A percentile compares a stretch with the other conserved stretches of the same genome.
Conservation (phyloP, 129 eudicot genomes). For the Escallonia herrerae region DNA sequence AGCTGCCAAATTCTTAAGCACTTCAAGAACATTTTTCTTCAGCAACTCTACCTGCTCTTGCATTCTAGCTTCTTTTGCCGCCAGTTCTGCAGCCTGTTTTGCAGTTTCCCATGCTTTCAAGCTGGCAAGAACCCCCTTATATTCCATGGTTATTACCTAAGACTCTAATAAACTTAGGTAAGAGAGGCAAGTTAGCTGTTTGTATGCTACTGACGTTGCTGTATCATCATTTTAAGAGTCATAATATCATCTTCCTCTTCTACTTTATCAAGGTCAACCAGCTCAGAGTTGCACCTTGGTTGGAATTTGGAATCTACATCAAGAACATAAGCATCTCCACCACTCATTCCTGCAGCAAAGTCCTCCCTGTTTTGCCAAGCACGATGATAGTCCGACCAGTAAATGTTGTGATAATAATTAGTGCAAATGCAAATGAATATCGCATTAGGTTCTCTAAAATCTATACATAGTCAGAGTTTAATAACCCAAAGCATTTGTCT, state of each 20-base stretch:
- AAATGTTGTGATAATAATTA: background rate
- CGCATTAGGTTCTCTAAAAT: no score
- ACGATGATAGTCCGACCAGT: conserved; percentile 90
- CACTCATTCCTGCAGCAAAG: conserved; percentile 99
- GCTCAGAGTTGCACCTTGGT: conserved; percentile 76
- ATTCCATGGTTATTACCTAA: conserved; percentile 18
- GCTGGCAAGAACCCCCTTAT: conserved; percentile 20
- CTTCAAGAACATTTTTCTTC: no score
- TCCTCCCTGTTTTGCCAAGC: conserved; percentile 88
- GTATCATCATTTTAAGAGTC: conserved; percentile 20
- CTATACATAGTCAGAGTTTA: no score
- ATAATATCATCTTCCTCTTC: conserved; percentile 15
- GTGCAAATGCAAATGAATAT: no score
- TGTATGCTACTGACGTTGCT: conserved; percentile 19
- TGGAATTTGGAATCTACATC: conserved; percentile 66
- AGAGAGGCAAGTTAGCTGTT: conserved; percentile 12
- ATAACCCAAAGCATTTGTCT: no score
- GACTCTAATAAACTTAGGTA: conserved; percentile 13
- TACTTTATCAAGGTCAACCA: conserved; percentile 92
- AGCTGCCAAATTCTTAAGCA: no score
- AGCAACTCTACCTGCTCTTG: conserved; percentile 9
- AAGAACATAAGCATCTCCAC: conserved; percentile 91
- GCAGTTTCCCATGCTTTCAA: conserved; percentile 1
- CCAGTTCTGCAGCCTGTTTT: conserved; percentile 8
- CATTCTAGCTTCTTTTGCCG: background rate